phyloP scores from a whole-genome alignment of 805 yeast species.

The Candida nemodendra region DNA sequence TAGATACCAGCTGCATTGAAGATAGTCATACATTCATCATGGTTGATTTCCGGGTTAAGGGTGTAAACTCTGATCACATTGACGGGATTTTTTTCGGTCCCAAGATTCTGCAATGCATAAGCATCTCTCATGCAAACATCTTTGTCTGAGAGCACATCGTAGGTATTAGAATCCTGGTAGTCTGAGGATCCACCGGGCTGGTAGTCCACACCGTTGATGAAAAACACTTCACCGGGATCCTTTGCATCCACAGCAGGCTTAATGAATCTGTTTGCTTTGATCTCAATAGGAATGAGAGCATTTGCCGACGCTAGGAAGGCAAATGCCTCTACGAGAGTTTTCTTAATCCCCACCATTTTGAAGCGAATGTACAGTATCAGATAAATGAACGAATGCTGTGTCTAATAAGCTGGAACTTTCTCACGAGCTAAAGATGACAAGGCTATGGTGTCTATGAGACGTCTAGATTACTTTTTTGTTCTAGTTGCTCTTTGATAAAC shows the following conservation, averaged over 20 bases:
- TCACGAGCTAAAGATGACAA: too few species aligned
- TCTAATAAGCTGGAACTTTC: too few species aligned
- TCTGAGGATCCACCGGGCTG: conserved; percentile 91
- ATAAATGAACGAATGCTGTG: conserved; percentile 2
- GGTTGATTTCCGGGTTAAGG: conserved; percentile 78
- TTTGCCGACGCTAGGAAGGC: conserved; percentile 12
- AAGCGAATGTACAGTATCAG: neutral
- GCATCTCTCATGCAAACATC: conserved; percentile 79
- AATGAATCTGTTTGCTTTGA: conserved; percentile 58
- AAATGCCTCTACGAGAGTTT: conserved; percentile 9
- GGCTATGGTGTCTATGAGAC: too few species aligned
- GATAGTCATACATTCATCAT: conserved; percentile 88
- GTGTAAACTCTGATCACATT: conserved; percentile 86
- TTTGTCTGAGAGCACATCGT: conserved; percentile 72
- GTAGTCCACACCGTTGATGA: conserved; percentile 84
- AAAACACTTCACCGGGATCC: conserved; percentile 59
- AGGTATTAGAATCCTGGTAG: conserved; percentile 33
- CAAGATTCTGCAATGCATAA: conserved; percentile 70
- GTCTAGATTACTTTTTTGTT: too few species aligned
- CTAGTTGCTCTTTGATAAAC: too few species aligned
- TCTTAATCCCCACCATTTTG: conserved; percentile 10
- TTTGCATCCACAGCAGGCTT: conserved; percentile 40
- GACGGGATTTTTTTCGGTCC: conserved; percentile 38
- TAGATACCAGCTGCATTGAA: conserved; percentile 91
- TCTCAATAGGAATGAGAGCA: conserved; percentile 58